Evolutionary conservation across 148 eudicot species (phyloP).

Genomic region (Agrostemma githago): DNA sequence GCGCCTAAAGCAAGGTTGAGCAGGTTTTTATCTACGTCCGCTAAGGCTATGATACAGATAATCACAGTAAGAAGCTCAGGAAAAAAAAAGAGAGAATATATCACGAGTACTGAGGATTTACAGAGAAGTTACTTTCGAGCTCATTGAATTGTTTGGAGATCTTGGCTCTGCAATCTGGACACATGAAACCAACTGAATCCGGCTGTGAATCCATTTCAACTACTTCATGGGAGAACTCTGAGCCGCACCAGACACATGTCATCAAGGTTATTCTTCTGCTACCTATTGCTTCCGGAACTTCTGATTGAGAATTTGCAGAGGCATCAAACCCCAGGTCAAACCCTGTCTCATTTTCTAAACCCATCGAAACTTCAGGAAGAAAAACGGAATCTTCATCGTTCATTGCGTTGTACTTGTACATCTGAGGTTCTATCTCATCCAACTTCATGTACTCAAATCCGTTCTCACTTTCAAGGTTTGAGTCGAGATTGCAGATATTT

Average conservation of each 20-base stretch:
- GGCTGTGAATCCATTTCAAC: slow-evolving; percentile 47
- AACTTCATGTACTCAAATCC: slow-evolving; percentile 46
- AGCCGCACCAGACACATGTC: slow-evolving; percentile 66
- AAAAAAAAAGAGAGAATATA: background rate
- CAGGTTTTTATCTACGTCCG: background rate
- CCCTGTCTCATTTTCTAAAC: slow-evolving; percentile 30
- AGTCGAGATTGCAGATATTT: slow-evolving; percentile 31
- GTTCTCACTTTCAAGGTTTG: slow-evolving; percentile 35
- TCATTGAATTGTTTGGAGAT: slow-evolving; percentile 58
- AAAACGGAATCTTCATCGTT: slow-evolving; percentile 36
- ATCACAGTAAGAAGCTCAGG: slow-evolving; percentile 8
- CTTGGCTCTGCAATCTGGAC: slow-evolving; percentile 58
- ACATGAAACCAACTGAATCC: slow-evolving; percentile 72
- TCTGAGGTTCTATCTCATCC: slow-evolving; percentile 47
- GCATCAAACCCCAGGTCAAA: slow-evolving; percentile 31
- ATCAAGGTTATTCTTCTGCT: slow-evolving; percentile 28
- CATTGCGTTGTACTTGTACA: slow-evolving; percentile 36
- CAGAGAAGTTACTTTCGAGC: slow-evolving; percentile 35
- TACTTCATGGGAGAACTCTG: slow-evolving; percentile 46
- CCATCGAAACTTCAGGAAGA: slow-evolving; percentile 40
- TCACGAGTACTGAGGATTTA: slow-evolving; percentile 19
- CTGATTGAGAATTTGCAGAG: slow-evolving; percentile 30
- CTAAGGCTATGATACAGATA: slow-evolving; percentile 14
- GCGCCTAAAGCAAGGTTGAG: slow-evolving; percentile 11
- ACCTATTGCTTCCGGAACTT: slow-evolving; percentile 22